Evolutionary conservation across 2,329 filamentous ascomycete genomes (phyloP).

Genomic region (Fusarium nodosum): DNA sequence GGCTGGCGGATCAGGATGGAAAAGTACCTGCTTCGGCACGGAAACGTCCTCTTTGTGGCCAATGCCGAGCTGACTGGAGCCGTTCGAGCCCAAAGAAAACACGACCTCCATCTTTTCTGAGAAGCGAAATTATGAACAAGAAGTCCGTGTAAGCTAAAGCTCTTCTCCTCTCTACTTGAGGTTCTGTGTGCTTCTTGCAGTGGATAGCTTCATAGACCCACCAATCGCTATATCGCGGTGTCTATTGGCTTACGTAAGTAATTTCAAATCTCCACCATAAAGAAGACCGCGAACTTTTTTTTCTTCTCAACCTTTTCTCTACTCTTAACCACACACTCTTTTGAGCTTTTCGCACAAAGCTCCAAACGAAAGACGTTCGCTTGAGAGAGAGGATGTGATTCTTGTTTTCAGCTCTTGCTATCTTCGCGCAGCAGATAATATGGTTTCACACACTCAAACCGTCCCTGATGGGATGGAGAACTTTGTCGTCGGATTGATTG

Average conservation of each 20-base stretch:
- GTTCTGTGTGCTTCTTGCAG: constrained; percentile 34
- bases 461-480: constrained; percentile 68
- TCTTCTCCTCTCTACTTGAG: neutral
- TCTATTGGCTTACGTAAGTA: constrained; percentile 41
- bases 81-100: constrained; percentile 81
- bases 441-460: constrained; percentile 48
- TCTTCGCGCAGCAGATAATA: constrained; percentile 49
- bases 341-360: constrained; percentile 33
- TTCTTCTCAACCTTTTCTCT: constrained; percentile 28
- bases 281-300: constrained; percentile 47
- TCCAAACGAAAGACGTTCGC: constrained; percentile 27
- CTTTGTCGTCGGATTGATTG: constrained; percentile 92
- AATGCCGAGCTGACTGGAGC: constrained; percentile 80
- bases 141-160: constrained; percentile 6
- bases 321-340: constrained; percentile 26
- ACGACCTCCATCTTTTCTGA: constrained; percentile 61
- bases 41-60: constrained; percentile 79
- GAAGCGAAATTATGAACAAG: constrained; percentile 20
- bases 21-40: constrained; percentile 72
- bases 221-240: constrained; percentile 47
- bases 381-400: constrained; percentile 50
- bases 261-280: constrained; percentile 41
- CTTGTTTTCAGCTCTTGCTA: constrained; percentile 43
- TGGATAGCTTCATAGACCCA: constrained; percentile 41
- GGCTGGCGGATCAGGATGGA: constrained; percentile 59